Conservation (phyloP, 2,329 filamentous ascomycete genomes). For the Cladobotryum protrusum region DNA sequence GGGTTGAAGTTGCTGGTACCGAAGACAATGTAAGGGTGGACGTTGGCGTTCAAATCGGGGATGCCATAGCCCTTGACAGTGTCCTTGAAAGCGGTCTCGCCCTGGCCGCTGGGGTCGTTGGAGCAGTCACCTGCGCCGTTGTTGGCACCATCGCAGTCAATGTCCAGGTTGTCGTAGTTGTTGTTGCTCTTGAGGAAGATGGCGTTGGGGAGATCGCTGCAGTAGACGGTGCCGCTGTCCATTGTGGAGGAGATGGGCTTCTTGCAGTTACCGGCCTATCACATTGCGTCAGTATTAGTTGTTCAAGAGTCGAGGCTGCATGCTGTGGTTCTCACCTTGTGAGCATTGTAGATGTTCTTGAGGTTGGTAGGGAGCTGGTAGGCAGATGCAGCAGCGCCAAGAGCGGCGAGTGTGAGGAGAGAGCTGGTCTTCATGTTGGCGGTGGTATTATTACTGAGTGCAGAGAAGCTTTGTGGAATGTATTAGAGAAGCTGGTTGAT, state of each 20-base stretch:
- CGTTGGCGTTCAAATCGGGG: constrained; percentile 8
- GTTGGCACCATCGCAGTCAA: constrained; percentile 11
- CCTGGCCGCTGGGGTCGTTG: constrained; percentile 9
- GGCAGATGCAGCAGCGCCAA: constrained; percentile 13
- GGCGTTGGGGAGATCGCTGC: constrained; percentile 31
- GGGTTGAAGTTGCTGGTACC: constrained; percentile 2
- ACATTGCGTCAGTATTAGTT: neutral
- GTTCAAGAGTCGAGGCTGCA: neutral
- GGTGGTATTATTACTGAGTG: neutral
- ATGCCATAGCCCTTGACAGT: constrained; percentile 6
- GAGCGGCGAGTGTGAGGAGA: constrained; percentile 2
- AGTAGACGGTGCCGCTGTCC: constrained; percentile 13
- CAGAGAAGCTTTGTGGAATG: neutral
- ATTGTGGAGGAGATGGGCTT: constrained; percentile 15
- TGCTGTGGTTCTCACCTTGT: constrained; percentile 1
- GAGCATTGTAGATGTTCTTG: constrained; percentile 10
- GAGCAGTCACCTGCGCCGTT: constrained; percentile 1
- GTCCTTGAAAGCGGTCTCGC: constrained; percentile 6
- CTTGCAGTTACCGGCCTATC: constrained; percentile 24
- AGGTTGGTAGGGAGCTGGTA: constrained; percentile 12
- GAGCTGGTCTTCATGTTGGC: constrained; percentile 4
- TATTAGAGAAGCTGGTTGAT: neutral
- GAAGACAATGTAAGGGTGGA: constrained; percentile 8
- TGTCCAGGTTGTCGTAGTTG: constrained; percentile 11
- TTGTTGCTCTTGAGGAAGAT: constrained; percentile 19